phyloP scores from a whole-genome alignment of 225 moss, liverwort and hornwort species.

The Climacium dendroides region DNA sequence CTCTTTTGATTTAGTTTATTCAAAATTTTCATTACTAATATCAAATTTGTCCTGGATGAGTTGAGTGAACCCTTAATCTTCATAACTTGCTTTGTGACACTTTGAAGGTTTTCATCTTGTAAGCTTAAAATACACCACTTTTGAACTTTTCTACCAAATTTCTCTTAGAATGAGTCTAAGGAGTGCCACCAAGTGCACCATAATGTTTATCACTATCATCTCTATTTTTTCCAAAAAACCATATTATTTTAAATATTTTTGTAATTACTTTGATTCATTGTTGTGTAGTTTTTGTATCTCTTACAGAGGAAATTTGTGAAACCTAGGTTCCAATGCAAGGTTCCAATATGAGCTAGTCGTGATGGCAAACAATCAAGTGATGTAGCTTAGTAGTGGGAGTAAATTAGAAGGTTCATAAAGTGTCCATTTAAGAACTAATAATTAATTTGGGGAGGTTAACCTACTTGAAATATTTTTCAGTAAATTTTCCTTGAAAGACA shows the following conservation, averaged over 20 bases:
- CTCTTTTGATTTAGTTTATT: neutral
- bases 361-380: neutral
- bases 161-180: accelerated
- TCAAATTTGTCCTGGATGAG: neutral
- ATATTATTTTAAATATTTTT: neutral
- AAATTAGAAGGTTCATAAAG: neutral
- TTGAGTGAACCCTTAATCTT: neutral
- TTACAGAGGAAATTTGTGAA: neutral
- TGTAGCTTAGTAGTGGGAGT: neutral
- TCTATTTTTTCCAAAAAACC: neutral
- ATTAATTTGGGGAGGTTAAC: neutral
- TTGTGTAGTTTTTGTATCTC: neutral
- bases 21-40: neutral
- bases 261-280: neutral
- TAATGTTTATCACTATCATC: neutral
- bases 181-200: neutral
- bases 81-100: neutral
- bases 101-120: neutral
- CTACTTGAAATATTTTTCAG: neutral
- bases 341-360: neutral
- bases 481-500: neutral
- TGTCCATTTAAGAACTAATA: neutral
- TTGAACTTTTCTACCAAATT: no score
- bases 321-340: neutral
- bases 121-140: neutral